phyloP scores from a whole-genome alignment of 2,329 filamentous ascomycete genomes.

The Parastagonospora nodorum region DNA sequence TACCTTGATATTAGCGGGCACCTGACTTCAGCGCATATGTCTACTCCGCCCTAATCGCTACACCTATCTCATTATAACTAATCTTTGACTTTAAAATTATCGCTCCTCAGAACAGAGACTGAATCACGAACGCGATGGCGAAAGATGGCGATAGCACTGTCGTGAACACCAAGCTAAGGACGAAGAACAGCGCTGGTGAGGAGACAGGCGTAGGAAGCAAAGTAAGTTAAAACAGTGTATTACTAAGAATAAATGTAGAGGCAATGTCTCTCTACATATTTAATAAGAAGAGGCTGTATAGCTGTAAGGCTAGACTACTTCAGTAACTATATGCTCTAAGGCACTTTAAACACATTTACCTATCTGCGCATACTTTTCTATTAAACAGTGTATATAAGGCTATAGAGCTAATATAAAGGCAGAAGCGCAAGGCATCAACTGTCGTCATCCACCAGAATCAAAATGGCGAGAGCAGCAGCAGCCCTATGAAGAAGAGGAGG shows the following conservation, averaged over 20 bases:
- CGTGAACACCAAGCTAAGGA: slow-evolving; percentile 6
- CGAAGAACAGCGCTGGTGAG: slow-evolving; percentile 7
- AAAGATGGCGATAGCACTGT: slow-evolving; percentile 3
- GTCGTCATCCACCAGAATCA: slow-evolving; percentile 23
- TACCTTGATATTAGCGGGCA: background rate
- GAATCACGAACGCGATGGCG: background rate
- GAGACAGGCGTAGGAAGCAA: slow-evolving; percentile 12
- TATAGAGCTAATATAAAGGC: background rate
- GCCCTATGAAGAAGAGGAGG: slow-evolving; percentile 23
- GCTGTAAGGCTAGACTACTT: no score
- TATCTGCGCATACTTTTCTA: no score
- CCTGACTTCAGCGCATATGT: no score
- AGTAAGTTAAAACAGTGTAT: slow-evolving; percentile 1
- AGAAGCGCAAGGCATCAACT: slow-evolving; percentile 32
- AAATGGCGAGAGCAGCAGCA: slow-evolving; percentile 1
- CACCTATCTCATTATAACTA: no score
- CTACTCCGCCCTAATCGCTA: no score
- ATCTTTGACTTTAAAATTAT: no score
- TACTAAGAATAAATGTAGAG: background rate
- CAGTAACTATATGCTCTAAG: no score
- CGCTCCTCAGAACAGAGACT: no score
- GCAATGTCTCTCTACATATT: background rate
- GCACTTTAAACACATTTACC: no score
- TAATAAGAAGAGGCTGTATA: no score
- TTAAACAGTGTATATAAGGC: background rate